Percentiles rank a stretch among this genome's conserved stretches.
phyloP scores from a whole-genome alignment of 768 basidiomycete genomes.

The Agaricus blazei region DNA sequence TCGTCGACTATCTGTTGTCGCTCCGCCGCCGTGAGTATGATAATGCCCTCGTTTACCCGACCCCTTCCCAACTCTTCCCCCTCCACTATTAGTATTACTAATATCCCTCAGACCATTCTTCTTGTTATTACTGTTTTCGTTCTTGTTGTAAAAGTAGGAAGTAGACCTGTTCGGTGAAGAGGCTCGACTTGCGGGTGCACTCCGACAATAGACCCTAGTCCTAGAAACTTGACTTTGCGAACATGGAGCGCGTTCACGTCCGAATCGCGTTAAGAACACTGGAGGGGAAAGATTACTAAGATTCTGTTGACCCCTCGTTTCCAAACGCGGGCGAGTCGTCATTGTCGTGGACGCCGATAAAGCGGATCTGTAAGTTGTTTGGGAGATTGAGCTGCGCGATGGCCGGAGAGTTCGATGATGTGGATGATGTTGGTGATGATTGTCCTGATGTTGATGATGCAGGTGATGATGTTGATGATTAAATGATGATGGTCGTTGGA shows the following conservation, averaged over 20 bases:
- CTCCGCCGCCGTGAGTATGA: no score
- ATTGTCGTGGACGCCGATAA: conserved; percentile 11
- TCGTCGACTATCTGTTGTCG: conserved; percentile 8
- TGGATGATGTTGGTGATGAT: no score
- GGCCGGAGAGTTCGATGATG: conserved; percentile 21
- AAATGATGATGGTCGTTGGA: no score
- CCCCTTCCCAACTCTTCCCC: conserved; percentile 14
- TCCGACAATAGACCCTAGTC: conserved; percentile 60
- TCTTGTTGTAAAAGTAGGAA: conserved; percentile 18
- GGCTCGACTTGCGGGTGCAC: conserved; percentile 63
- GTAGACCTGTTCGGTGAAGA: conserved; percentile 30
- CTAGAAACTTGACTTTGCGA: conserved; percentile 40
- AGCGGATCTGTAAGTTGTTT: conserved; percentile 18
- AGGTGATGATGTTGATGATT: no score
- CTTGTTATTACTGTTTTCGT: conserved; percentile 12
- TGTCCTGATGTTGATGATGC: no score
- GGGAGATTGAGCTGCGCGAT: conserved; percentile 37
- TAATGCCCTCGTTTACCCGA: no score
- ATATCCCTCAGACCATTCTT: background rate
- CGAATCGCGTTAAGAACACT: conserved; percentile 30
- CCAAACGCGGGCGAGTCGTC: conserved; percentile 14
- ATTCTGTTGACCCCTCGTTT: conserved; percentile 34
- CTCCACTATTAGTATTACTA: conserved; percentile 20
- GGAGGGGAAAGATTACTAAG: conserved; percentile 24
- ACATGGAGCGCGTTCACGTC: conserved; percentile 27